phyloP scores from a whole-genome alignment of 73 alveolate genomes.

The Paramecium sexaurelia region DNA sequence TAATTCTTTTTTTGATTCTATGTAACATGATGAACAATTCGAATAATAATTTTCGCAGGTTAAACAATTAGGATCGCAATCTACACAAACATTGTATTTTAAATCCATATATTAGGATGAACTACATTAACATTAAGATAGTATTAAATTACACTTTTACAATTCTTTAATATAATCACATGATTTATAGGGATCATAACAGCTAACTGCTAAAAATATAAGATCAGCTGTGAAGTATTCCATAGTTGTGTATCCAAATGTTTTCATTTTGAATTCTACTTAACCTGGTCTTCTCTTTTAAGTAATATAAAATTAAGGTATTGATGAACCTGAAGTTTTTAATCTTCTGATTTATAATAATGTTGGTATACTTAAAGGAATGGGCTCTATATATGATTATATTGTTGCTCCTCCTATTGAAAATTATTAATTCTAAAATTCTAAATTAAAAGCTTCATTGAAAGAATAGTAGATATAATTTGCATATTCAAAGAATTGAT shows the following conservation, averaged over 20 bases:
- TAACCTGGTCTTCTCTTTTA: neutral
- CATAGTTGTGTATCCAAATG: neutral
- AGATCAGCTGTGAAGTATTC: neutral
- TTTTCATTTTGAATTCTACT: neutral
- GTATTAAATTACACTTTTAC: neutral
- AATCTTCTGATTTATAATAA: neutral
- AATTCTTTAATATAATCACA: neutral
- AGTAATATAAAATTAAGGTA: neutral
- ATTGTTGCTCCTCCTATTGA: neutral
- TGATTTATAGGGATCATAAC: neutral
- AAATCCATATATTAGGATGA: neutral
- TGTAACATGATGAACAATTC: neutral
- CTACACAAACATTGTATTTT: neutral
- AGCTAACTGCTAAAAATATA: neutral
- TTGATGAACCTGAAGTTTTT: neutral
- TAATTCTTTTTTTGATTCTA: neutral
- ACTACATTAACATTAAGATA: neutral
- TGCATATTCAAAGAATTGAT: neutral
- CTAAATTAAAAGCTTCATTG: neutral
- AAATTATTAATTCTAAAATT: neutral
- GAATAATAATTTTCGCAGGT: neutral
- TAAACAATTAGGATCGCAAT: neutral
- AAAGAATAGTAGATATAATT: neutral
- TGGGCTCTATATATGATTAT: neutral
- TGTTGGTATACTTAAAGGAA: neutral